Base-by-base conservation (phyloP, 2,329 filamentous ascomycete genomes). In the Xylariales sp. region DNA sequence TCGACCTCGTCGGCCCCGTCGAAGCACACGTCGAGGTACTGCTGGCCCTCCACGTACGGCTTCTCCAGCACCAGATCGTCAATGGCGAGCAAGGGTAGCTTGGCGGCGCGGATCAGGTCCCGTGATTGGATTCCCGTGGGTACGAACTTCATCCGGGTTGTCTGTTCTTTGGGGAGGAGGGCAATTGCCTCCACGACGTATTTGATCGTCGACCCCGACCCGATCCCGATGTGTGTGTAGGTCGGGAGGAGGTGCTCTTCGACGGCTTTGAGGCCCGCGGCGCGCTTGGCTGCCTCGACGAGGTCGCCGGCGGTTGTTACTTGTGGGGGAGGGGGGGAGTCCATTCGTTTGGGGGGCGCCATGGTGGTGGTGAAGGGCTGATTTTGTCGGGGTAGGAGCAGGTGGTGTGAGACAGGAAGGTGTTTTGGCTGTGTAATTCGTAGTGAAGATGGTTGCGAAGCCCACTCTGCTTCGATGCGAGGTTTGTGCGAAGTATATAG, bases 1-100 rank as follows among this genome's bases (percentile, higher is more conserved):
- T 98, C 93, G 22, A 98, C 89, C 70, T 98, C 93, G 61, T 98
- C 93, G 4, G 93, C 93, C 40, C 93, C 93, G 59, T 98, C 93
- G 60, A 98, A 98, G 37, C 86, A 87, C 14, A 97, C 85, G 56
- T 97, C 91, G 20, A 98, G 75, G 59, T 82, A 65, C 45, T 65
- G 57, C 33, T 66, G 63, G n/a, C 70, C 62, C 24, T 68, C 65
- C 44, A 53, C 54, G 49, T 64, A 66, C 18, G 44, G 49, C 48
- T 62, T 62, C 40, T 74, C 72, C 29, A 72, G 60, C 1, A 86
- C 84, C 12, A 94, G 70, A 46, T 84, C 79, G 56, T 91, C 85
- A 54, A 95, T 86, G 51, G 82, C 80, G 41, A 89, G 79, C 10
- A 93, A 80, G 18, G 77, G 79, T 42, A 97, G 71, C 3, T 88